Percentiles rank a stretch among this genome's conserved stretches.
phyloP scores from a whole-genome alignment of 176 grass and related monocot genomes.

The Musa troglodytarum region DNA sequence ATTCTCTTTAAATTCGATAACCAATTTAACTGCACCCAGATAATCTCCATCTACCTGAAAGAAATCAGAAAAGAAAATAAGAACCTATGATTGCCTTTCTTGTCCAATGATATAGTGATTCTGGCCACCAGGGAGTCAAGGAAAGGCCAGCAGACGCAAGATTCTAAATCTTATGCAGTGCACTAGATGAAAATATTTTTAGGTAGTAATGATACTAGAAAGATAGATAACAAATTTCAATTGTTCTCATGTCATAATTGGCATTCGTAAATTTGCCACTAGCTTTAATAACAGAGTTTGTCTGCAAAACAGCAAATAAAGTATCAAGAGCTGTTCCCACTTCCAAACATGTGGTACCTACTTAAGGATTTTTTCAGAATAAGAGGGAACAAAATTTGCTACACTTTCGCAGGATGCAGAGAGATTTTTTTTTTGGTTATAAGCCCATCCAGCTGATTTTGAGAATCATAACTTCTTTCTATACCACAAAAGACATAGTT shows the following conservation, averaged over 20 bases:
- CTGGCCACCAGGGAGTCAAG: neutral
- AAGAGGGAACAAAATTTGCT: neutral
- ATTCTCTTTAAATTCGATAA: constrained; percentile 76
- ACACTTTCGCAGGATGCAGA: neutral
- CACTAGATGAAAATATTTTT: neutral
- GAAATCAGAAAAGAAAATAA: constrained; percentile 20
- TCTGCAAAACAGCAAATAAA: too few species aligned
- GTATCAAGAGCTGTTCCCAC: too few species aligned
- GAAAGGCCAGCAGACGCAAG: neutral
- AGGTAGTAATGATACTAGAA: neutral
- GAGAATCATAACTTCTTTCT: neutral
- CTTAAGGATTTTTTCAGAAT: neutral
- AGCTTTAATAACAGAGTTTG: too few species aligned
- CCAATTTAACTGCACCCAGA: constrained; percentile 51
- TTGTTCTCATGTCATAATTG: neutral
- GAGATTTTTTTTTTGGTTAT: neutral
- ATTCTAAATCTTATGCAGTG: neutral
- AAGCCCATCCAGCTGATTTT: neutral
- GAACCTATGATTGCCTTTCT: neutral
- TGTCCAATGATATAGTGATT: neutral
- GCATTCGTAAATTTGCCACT: too few species aligned
- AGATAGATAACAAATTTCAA: neutral
- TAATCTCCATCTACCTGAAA: constrained; percentile 79
- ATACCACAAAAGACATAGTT: too few species aligned
- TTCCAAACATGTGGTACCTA: too few species aligned